Conservation (phyloP, 768 basidiomycete species). For the Collybia sordida region DNA sequence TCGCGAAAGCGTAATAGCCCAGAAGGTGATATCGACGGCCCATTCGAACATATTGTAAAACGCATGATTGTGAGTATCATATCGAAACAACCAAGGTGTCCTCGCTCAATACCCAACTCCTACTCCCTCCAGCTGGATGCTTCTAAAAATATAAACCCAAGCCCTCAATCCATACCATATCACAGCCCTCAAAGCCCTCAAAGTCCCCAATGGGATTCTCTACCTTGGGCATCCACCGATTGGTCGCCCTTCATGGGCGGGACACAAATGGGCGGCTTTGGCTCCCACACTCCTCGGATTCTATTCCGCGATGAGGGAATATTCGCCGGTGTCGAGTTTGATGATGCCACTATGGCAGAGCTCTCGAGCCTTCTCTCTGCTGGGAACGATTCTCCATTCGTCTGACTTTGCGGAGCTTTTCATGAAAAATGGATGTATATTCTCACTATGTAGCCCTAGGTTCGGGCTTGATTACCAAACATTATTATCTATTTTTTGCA, state of each 20-base stretch:
- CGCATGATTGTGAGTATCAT: constrained; percentile 18
- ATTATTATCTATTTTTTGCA: too few species aligned
- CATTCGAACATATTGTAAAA: constrained; percentile 22
- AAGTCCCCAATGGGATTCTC: neutral
- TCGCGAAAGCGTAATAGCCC: constrained; percentile 10
- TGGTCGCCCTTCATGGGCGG: neutral
- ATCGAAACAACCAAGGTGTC: neutral
- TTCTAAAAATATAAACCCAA: neutral
- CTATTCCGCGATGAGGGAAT: neutral
- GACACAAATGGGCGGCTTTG: neutral
- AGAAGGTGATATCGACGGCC: constrained; percentile 14
- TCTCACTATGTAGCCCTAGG: too few species aligned
- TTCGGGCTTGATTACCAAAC: too few species aligned
- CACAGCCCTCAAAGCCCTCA: neutral
- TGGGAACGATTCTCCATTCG: too few species aligned
- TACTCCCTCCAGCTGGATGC: too few species aligned
- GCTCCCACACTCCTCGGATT: neutral
- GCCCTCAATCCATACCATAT: neutral
- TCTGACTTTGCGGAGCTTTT: too few species aligned
- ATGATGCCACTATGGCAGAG: neutral
- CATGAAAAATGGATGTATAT: too few species aligned
- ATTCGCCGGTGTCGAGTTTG: neutral
- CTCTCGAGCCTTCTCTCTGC: neutral
- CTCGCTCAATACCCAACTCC: neutral
- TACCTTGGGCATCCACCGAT: neutral